Percentiles rank a stretch among this genome's conserved stretches.
These are phyloP conservation scores for Aureobasidium lini DNA, from an alignment of 2,329 filamentous ascomycete species.

Conservation along the genomic window DNA sequence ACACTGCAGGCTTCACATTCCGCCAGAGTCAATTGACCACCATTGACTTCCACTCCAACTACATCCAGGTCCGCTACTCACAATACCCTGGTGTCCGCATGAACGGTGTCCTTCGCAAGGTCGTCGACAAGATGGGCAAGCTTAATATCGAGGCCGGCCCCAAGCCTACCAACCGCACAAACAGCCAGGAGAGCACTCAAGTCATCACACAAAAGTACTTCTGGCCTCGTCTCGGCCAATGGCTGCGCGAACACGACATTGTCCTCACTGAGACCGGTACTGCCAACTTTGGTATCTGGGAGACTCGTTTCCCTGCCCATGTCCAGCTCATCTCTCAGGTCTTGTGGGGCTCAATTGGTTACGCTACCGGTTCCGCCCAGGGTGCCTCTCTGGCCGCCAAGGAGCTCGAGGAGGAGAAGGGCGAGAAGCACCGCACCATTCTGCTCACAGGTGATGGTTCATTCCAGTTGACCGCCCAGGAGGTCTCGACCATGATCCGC, in stretches of 20 bases:
- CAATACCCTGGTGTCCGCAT: conserved; percentile 64
- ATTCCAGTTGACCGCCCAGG: conserved; percentile 64
- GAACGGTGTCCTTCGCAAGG: conserved; percentile 60
- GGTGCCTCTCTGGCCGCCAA: conserved; percentile 21
- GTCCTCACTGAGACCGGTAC: conserved; percentile 25
- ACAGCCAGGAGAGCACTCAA: background rate
- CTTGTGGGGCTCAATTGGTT: conserved; percentile 26
- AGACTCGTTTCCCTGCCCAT: conserved; percentile 42
- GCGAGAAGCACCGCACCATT: conserved; percentile 40
- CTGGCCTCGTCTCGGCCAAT: conserved; percentile 18
- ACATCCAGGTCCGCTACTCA: conserved; percentile 49
- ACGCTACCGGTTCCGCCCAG: conserved; percentile 21
- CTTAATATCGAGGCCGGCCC: conserved; percentile 47
- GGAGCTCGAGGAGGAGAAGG: conserved; percentile 25
- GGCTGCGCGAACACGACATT: conserved; percentile 20
- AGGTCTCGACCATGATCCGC: conserved; percentile 55
- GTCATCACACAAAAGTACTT: conserved; percentile 20
- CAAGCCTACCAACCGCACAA: conserved; percentile 22
- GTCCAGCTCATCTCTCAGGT: conserved; percentile 53
- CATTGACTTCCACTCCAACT: conserved; percentile 46
- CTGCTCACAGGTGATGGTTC: conserved; percentile 83
- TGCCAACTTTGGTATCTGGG: conserved; percentile 44
- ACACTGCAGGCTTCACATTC: conserved; percentile 26
- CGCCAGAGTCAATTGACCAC: conserved; percentile 19
- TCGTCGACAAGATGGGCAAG: conserved; percentile 55